phyloP scores from a whole-genome alignment of 345 rosid genomes.

The Ailanthus altissimus region DNA sequence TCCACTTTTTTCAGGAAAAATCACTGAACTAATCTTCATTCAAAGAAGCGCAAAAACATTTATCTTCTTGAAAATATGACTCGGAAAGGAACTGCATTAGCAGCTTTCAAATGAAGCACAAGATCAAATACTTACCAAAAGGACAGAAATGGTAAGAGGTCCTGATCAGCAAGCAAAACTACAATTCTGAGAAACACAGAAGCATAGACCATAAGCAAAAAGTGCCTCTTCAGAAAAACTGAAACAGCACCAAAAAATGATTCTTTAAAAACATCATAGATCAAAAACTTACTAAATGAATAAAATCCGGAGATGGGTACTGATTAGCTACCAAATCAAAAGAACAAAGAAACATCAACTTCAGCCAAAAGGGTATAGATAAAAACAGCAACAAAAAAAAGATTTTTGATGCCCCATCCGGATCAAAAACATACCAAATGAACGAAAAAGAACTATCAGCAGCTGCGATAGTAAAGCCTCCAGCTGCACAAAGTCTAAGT shows the following conservation, averaged over 20 bases:
- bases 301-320: constrained; percentile 10
- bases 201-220: neutral
- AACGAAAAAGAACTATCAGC: constrained; percentile 32
- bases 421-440: constrained; percentile 35
- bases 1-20: neutral
- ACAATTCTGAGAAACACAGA: constrained; percentile 15
- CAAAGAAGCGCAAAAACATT: neutral
- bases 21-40: neutral
- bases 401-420: neutral
- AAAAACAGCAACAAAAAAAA: constrained; percentile 25
- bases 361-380: constrained; percentile 31
- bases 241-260: neutral
- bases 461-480: constrained; percentile 39
- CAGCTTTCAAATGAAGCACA: neutral
- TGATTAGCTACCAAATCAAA: constrained; percentile 18
- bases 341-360: constrained; percentile 20
- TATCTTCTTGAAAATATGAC: neutral
- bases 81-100: neutral
- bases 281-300: constrained; percentile 6
- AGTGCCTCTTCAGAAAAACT: neutral
- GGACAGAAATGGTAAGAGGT: neutral
- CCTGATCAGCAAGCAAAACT: constrained; percentile 17
- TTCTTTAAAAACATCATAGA: neutral
- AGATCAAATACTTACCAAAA: constrained; percentile 20
- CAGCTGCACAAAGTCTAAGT: constrained; percentile 47